Evolutionary conservation across 805 yeast species (phyloP), one percentile per base, ranked within the genome.

Genomic region (Candida railenensis): DNA sequence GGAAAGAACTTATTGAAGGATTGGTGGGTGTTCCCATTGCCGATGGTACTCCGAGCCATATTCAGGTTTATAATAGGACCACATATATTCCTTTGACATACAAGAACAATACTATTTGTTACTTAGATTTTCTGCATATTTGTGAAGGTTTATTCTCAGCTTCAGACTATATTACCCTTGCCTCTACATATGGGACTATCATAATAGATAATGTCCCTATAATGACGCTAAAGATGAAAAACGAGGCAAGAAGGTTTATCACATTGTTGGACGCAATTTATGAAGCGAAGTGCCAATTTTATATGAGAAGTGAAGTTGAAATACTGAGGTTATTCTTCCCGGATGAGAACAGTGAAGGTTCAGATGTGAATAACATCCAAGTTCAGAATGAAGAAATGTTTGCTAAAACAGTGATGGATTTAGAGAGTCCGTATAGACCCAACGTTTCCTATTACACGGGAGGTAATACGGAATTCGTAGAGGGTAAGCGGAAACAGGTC

Each of bases 371-470:
- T 36, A 60, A 73, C 43, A 57, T 77, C 21, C 66, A 67, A 46
- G 82, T 79, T 5, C 84, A 79, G 53, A 83, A 82, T 45, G 84
- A 81, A 54, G 91, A 85, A 56, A 83, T 82, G 88, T 83, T 69
- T 57, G 78, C 88, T 3, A 77, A 76, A 49, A 83, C 89, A 0
- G 73, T 74, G 18, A 75, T 82, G 44, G 88, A 82, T 22, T 57
- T 83, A 46, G 64, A 71, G 2, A 76, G 78, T 44, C 91, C 91
- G 2, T 84, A 83, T 55, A 65, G 91, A 48, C 90, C 91, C 3
- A 85, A 85, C 46, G 76, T 81, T 7, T 70, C 87, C 3, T 74
- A 71, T 5, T 57, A 61, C 37, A 66, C 70, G 14, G 59, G 55
- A 39, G 39, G 19, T 12, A 36, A 36, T 12, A 55, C 53, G 4